Conservation (phyloP, 1,284 basidiomycete species). For the Leccinum subspadiceum region DNA sequence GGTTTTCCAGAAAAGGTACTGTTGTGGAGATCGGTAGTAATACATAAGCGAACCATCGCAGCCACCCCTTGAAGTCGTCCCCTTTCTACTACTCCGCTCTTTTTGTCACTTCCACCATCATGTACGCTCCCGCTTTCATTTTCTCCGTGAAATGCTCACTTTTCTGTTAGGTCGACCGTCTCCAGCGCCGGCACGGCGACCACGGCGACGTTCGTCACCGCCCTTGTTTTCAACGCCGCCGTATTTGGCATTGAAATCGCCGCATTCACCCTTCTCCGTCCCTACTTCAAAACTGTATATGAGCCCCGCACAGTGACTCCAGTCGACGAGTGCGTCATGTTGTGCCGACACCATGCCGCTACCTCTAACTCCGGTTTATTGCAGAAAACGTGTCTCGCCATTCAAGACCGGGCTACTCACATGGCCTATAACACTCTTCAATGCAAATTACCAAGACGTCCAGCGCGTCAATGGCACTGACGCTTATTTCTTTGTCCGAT, state of each 20-base stretch:
- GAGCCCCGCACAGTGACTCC: conserved; percentile 74
- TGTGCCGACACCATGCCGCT: conserved; percentile 1
- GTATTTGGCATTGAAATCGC: conserved; percentile 66
- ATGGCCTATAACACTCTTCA: conserved; percentile 62
- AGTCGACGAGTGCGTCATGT: conserved; percentile 42
- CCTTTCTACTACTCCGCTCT: conserved; percentile 9
- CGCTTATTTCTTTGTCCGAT: conserved; percentile 92
- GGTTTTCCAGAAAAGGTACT: conserved; percentile 11
- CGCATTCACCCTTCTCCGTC: conserved; percentile 69
- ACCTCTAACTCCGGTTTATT: conserved; percentile 3
- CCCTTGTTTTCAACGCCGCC: conserved; percentile 70
- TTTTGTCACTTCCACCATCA: conserved; percentile 17
- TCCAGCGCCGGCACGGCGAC: conserved; percentile 43
- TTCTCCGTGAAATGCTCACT: conserved; percentile 5
- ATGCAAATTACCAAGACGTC: conserved; percentile 59
- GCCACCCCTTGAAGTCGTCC: neutral
- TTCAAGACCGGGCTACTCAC: conserved; percentile 46
- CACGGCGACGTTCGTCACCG: conserved; percentile 69
- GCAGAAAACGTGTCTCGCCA: conserved; percentile 54
- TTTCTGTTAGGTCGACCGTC: conserved; percentile 19
- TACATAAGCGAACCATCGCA: conserved; percentile 11
- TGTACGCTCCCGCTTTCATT: conserved; percentile 14
- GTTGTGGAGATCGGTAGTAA: neutral
- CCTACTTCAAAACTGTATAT: conserved; percentile 74
- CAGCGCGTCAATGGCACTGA: conserved; percentile 84